Percentiles rank a stretch among this genome's conserved stretches.
phyloP scores from a whole-genome alignment of 805 yeast species.

The Lachancea kluyveri region DNA sequence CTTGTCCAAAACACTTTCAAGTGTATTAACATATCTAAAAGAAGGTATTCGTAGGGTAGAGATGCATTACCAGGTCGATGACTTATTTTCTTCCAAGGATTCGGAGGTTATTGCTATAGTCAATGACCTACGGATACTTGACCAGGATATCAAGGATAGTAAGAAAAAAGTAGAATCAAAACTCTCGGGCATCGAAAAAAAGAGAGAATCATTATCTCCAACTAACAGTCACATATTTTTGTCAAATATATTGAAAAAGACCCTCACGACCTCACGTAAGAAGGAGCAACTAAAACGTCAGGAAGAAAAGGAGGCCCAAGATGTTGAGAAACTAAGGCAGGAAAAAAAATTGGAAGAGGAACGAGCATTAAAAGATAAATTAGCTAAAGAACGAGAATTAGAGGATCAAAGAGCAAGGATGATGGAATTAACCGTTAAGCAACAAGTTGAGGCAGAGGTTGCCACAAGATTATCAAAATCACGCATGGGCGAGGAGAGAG shows the following conservation, averaged over 20 bases:
- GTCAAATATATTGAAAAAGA: slow-evolving; percentile 8
- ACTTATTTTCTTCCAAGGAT: slow-evolving; percentile 5
- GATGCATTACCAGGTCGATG: slow-evolving; percentile 6
- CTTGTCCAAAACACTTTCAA: slow-evolving; percentile 14
- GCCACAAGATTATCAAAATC: slow-evolving; percentile 15
- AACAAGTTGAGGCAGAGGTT: slow-evolving; percentile 22
- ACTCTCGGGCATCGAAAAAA: slow-evolving; percentile 7
- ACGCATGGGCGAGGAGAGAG: slow-evolving; percentile 7
- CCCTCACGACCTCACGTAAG: slow-evolving; percentile 3
- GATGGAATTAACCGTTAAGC: slow-evolving; percentile 21
- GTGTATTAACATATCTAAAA: slow-evolving; percentile 19
- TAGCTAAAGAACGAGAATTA: slow-evolving; percentile 9
- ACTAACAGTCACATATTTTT: slow-evolving; percentile 6
- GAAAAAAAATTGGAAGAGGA: slow-evolving; percentile 13
- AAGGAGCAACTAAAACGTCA: slow-evolving; percentile 13
- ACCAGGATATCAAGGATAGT: slow-evolving; percentile 21
- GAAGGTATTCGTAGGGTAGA: slow-evolving; percentile 22
- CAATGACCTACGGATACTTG: slow-evolving; percentile 25
- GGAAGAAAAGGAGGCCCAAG: slow-evolving; percentile 17
- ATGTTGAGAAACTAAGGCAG: slow-evolving; percentile 19
- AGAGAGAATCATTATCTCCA: slow-evolving; percentile 1
- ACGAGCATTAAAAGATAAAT: slow-evolving; percentile 1
- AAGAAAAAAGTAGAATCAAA: slow-evolving; percentile 6
- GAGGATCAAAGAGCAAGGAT: slow-evolving; percentile 17
- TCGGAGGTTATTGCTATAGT: slow-evolving; percentile 13